phyloP scores from a whole-genome alignment of 768 basidiomycete species.

The Paxillus involutus region DNA sequence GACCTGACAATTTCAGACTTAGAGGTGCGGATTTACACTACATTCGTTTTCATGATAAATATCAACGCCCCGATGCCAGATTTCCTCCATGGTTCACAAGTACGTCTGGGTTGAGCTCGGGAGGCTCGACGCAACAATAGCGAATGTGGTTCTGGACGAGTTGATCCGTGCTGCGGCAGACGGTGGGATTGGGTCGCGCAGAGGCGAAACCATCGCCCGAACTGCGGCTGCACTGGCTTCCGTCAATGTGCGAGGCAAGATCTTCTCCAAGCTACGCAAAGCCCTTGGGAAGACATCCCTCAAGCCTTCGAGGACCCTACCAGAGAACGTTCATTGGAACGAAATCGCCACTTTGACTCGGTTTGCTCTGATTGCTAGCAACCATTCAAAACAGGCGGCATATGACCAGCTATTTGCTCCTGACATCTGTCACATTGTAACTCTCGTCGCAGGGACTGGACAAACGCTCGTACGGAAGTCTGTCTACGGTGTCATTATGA shows the following conservation, averaged over 20 bases:
- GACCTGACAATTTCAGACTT: conserved; percentile 71
- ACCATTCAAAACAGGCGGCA: conserved; percentile 59
- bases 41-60: background rate
- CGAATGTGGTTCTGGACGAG: conserved; percentile 79
- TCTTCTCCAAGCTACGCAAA: conserved; percentile 79
- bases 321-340: conserved; percentile 74
- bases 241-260: conserved; percentile 73
- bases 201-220: conserved; percentile 75
- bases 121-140: conserved; percentile 61
- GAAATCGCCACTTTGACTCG: conserved; percentile 82
- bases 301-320: conserved; percentile 58
- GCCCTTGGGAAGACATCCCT: conserved; percentile 72
- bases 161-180: conserved; percentile 81
- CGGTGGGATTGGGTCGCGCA: conserved; percentile 70
- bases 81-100: conserved; percentile 65
- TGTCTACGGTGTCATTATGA: conserved; percentile 79
- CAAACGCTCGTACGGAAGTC: conserved; percentile 73
- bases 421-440: conserved; percentile 78
- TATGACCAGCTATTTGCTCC: conserved; percentile 80
- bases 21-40: conserved; percentile 48
- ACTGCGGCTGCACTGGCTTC: conserved; percentile 74
- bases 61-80: conserved; percentile 37
- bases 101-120: conserved; percentile 78
- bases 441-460: conserved; percentile 76
- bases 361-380: conserved; percentile 69